phyloP scores from a whole-genome alignment of 2,329 filamentous ascomycete species.

The Trichoderma hamatum region DNA sequence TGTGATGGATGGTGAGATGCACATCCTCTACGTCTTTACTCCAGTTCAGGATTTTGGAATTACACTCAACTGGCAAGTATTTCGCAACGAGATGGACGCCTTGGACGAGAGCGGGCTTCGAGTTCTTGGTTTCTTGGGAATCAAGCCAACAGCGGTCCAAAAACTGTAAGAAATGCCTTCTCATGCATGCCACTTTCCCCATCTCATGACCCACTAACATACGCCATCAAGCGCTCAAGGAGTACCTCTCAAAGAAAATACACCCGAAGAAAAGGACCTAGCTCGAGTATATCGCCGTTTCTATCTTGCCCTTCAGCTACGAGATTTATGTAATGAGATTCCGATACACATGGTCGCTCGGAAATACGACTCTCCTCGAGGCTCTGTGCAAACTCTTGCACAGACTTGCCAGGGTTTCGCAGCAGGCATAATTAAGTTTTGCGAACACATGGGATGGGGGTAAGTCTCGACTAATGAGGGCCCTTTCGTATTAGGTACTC shows the following conservation, averaged over 20 bases:
- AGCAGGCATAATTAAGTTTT: conserved; percentile 78
- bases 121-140: conserved; percentile 67
- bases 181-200: background rate
- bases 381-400: conserved; percentile 70
- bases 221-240: conserved; percentile 62
- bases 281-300: conserved; percentile 71
- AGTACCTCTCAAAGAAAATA: conserved; percentile 64
- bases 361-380: conserved; percentile 72
- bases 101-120: conserved; percentile 73
- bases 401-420: conserved; percentile 79
- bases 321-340: conserved; percentile 76
- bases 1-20: conserved; percentile 81
- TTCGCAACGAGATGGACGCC: conserved; percentile 69
- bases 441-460: conserved; percentile 75
- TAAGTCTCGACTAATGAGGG: conserved; percentile 32
- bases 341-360: conserved; percentile 69
- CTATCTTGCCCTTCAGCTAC: conserved; percentile 75
- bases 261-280: conserved; percentile 60
- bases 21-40: conserved; percentile 76
- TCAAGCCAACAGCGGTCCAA: conserved; percentile 69
- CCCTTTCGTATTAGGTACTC: background rate
- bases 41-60: conserved; percentile 63
- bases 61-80: conserved; percentile 71
- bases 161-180: conserved; percentile 55
- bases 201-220: background rate